Percentiles rank a stretch among this genome's conserved stretches.
These are phyloP conservation scores for Neurospora pannonica DNA, from an alignment of 495 filamentous ascomycete species.

Conservation along the genomic window DNA sequence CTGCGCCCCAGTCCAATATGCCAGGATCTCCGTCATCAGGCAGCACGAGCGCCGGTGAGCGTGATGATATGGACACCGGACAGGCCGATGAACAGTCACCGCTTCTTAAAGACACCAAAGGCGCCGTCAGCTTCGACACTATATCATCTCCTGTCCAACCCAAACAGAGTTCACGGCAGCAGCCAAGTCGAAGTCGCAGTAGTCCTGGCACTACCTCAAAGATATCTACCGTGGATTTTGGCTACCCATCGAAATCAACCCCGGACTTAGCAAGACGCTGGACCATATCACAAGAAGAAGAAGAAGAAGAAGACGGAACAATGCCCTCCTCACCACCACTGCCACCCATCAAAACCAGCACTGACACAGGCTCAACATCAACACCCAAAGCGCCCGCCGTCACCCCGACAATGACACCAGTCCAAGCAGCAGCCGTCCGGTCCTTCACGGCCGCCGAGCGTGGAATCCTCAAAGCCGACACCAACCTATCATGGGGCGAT, in stretches of 20 bases:
- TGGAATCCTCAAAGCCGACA: slow-evolving; percentile 12
- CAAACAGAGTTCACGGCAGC: background rate
- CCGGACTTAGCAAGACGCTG: background rate
- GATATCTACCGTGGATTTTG: background rate
- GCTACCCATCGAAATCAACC: background rate
- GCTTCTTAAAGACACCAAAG: background rate
- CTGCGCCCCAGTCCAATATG: background rate
- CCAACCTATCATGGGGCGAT: slow-evolving; percentile 25
- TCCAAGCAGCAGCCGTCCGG: background rate
- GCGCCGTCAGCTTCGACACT: background rate
- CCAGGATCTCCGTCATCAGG: background rate
- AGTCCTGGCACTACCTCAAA: background rate
- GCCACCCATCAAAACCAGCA: background rate
- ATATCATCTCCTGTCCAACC: background rate
- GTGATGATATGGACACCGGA: background rate
- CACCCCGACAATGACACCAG: background rate
- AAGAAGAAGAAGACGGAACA: background rate
- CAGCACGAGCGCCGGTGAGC: background rate
- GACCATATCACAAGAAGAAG: background rate
- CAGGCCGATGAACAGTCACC: background rate
- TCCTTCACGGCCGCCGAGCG: background rate
- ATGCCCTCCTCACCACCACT: background rate
- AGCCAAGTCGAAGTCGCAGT: background rate
- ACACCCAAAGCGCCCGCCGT: background rate
- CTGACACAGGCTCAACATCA: background rate